Percentiles rank a stretch among this genome's conserved stretches.
These are phyloP conservation scores for Gastrodia elata DNA, from an alignment of 106 monocot genomes.

Conservation along the genomic window DNA sequence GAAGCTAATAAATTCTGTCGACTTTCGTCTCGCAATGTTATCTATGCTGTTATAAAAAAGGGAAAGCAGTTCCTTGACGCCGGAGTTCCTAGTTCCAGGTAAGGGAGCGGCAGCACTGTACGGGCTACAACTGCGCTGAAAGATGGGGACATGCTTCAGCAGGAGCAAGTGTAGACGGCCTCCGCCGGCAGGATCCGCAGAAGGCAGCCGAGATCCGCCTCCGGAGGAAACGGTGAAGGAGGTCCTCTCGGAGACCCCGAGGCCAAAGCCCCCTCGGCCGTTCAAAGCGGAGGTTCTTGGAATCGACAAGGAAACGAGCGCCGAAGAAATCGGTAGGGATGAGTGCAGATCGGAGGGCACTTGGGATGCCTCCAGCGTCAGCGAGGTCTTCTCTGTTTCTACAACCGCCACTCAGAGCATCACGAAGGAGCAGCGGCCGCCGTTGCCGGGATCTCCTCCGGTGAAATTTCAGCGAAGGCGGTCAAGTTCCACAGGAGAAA, in stretches of 20 bases:
- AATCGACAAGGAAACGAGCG: background rate
- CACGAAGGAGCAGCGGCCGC: background rate
- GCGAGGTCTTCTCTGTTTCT: slow-evolving; percentile 5
- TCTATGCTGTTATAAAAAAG: background rate
- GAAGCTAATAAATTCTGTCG: background rate
- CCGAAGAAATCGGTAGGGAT: background rate
- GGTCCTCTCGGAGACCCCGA: slow-evolving; percentile 7
- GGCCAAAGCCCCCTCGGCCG: background rate
- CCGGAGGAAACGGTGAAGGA: slow-evolving; percentile 10
- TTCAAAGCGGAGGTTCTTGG: background rate
- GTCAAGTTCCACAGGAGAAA: slow-evolving; percentile 1
- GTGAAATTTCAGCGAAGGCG: slow-evolving; percentile 6
- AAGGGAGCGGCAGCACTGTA: background rate
- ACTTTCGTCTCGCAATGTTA: background rate
- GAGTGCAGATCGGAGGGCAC: slow-evolving; percentile 7
- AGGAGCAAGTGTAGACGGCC: background rate
- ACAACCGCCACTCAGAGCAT: background rate
- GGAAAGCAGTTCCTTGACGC: background rate
- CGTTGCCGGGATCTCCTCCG: background rate
- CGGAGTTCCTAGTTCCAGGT: background rate
- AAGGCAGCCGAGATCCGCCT: background rate
- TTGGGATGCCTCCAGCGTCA: slow-evolving; percentile 3
- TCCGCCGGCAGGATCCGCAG: background rate
- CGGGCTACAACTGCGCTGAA: background rate
- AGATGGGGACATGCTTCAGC: slow-evolving; percentile 5